phyloP scores from a whole-genome alignment of 805 yeast genomes.

The Teunomyces cretensis region DNA sequence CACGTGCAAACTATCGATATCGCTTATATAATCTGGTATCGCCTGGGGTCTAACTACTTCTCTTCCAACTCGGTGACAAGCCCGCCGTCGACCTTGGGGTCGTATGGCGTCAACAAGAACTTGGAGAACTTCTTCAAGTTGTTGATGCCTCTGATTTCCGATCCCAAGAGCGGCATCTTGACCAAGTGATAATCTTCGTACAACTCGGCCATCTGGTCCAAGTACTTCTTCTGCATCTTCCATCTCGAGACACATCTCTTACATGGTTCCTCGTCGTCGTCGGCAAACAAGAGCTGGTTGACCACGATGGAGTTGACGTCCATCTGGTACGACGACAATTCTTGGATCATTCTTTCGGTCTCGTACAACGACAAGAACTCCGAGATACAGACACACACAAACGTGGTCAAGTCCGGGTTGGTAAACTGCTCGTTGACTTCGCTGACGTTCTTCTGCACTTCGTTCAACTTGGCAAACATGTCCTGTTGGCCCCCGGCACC shows the following conservation, averaged over 20 bases:
- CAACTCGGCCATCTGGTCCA: conserved; percentile 92
- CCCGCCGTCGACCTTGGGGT: conserved; percentile 59
- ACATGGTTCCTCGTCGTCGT: conserved; percentile 70
- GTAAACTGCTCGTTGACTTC: conserved; percentile 95
- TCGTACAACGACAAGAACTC: conserved; percentile 95
- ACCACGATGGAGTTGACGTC: conserved; percentile 96
- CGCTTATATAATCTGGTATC: background rate
- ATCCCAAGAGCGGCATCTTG: conserved; percentile 91
- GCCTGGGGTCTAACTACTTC: conserved; percentile 21
- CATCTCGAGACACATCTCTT: conserved; percentile 89
- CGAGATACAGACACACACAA: conserved; percentile 95
- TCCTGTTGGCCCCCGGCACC: conserved; percentile 75
- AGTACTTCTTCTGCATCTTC: conserved; percentile 93
- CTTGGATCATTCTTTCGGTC: conserved; percentile 97
- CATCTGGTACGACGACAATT: conserved; percentile 88
- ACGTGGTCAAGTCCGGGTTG: conserved; percentile 92
- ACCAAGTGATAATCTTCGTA: conserved; percentile 97
- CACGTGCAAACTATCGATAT: background rate
- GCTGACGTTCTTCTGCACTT: conserved; percentile 73
- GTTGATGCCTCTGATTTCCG: conserved; percentile 91
- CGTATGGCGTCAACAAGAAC: conserved; percentile 75
- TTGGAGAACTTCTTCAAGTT: conserved; percentile 81
- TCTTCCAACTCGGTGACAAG: conserved; percentile 57
- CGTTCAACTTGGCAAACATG: conserved; percentile 74
- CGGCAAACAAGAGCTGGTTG: conserved; percentile 90